Percentiles rank a stretch among this genome's conserved stretches.
Conservation (phyloP, 495 filamentous ascomycete genomes). For the Halenospora varia region DNA sequence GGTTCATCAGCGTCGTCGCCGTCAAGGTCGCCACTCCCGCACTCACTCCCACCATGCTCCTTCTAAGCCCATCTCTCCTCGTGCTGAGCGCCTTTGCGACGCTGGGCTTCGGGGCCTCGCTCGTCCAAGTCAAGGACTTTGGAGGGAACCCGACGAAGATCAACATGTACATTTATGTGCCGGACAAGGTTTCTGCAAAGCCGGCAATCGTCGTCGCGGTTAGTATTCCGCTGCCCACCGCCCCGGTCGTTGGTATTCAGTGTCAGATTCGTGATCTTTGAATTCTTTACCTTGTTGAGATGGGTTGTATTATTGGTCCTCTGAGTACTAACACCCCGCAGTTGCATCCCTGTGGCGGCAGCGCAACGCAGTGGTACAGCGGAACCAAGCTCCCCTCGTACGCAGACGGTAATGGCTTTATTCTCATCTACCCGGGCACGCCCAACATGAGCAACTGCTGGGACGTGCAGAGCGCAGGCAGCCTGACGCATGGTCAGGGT, state of each 20-base stretch:
- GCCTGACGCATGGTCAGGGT: constrained; percentile 48
- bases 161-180: constrained; percentile 38
- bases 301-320: too few species aligned
- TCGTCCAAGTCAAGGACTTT: constrained; percentile 34
- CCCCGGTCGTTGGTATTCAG: neutral
- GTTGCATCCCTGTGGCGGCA: constrained; percentile 37
- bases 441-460: constrained; percentile 49
- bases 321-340: neutral
- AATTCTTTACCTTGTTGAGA: too few species aligned
- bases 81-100: constrained; percentile 6
- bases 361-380: constrained; percentile 29
- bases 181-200: constrained; percentile 30
- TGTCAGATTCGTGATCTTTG: neutral
- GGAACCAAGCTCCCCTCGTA: constrained; percentile 33
- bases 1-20: too few species aligned
- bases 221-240: neutral
- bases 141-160: constrained; percentile 34
- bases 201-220: constrained; percentile 28
- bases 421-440: constrained; percentile 48
- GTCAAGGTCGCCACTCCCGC: neutral
- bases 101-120: constrained; percentile 24
- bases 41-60: constrained; percentile 2
- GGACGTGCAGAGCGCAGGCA: constrained; percentile 44
- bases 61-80: neutral
- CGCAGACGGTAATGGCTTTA: constrained; percentile 47